Base-by-base conservation (phyloP, 768 basidiomycete species). In the Leucocoprinus sp. region DNA sequence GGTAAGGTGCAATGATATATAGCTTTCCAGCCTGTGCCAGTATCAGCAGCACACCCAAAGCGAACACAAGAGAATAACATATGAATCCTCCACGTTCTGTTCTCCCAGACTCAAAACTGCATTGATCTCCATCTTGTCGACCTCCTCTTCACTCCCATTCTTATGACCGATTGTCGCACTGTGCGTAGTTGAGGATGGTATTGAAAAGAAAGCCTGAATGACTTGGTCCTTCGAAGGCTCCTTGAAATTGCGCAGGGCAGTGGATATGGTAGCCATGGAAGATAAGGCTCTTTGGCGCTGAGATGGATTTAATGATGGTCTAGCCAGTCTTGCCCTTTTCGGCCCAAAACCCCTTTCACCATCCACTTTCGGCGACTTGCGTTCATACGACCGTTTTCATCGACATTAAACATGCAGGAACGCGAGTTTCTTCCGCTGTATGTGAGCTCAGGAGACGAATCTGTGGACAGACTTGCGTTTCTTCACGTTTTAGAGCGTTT, bases 201-300 rank as follows among this genome's bases (percentile, higher is more conserved):
- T 68, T 17, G 91, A 87, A 70, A 93, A 95, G 78, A 84, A 93
- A 50, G 86, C 76, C 48, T 90, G 70, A 7, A 83, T 82, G 39
- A 83, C 66, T 62, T 95, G 83, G 45, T 95, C 92, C 64, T 82
- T 91, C 5, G 85, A 83, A 37, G 90, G 90, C 64, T 95, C 92
- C 70, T 87, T 89, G 75, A 93, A 92, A 58, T 87, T 78, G 45
- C 92, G 80, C 36, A 96, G 77, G 52, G 92, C 87, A 18, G 87
- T 86, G 38, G 84, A 87, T 58, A 91, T 91, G 42, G 80, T 84
- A 29, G 85, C 70, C 88, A 89, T 90, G 37, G 22, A 8, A 8
- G 42, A 4, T 17, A 27, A 8, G 18, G 37, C 9, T 15, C 6
- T 18, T 12, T 29, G 42, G 14, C 42, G 12, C 28, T 19, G 11